Percentiles rank a stretch among this genome's conserved stretches.
Evolutionary conservation across 73 alveolate species (phyloP).

Genomic region (Paramecium caudatum): DNA sequence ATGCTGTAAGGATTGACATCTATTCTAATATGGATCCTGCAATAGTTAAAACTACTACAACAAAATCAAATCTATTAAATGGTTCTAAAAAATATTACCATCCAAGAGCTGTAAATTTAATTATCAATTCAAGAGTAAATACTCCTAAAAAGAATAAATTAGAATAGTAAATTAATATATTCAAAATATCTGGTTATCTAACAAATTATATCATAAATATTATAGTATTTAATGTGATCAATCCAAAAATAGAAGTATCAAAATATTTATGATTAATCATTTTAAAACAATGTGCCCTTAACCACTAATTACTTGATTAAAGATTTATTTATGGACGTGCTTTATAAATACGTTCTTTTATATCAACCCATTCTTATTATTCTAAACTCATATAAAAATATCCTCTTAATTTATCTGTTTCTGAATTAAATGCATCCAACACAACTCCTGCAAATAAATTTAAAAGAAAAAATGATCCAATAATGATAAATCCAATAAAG

Average conservation of each 20-base stretch:
- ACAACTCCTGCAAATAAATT: slow-evolving; percentile 83
- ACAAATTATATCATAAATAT: slow-evolving; percentile 23
- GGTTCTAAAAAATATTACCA: slow-evolving; percentile 72
- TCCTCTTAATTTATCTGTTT: slow-evolving; percentile 76
- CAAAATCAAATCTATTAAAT: slow-evolving; percentile 83
- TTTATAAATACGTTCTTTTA: slow-evolving; percentile 7
- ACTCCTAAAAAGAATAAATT: slow-evolving; percentile 77
- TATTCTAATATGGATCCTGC: slow-evolving; percentile 73
- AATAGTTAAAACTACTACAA: slow-evolving; percentile 80
- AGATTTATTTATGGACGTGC: background rate
- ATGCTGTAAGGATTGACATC: background rate
- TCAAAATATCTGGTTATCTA: background rate
- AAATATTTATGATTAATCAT: slow-evolving; percentile 37
- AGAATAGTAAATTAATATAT: background rate
- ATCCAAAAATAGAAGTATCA: background rate
- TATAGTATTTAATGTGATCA: slow-evolving; percentile 33
- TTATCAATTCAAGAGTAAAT: slow-evolving; percentile 77
- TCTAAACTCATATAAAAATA: slow-evolving; percentile 64
- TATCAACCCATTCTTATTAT: slow-evolving; percentile 77
- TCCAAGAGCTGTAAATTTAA: slow-evolving; percentile 76
- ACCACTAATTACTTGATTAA: background rate
- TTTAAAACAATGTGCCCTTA: slow-evolving; percentile 2
- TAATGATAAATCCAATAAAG: slow-evolving; percentile 77
- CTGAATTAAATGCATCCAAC: slow-evolving; percentile 76
- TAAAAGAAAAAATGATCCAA: slow-evolving; percentile 78